Percentiles rank a stretch among this genome's conserved stretches.
Conservation (phyloP, 2,329 filamentous ascomycete genomes). For the Seiridium cupressi region DNA sequence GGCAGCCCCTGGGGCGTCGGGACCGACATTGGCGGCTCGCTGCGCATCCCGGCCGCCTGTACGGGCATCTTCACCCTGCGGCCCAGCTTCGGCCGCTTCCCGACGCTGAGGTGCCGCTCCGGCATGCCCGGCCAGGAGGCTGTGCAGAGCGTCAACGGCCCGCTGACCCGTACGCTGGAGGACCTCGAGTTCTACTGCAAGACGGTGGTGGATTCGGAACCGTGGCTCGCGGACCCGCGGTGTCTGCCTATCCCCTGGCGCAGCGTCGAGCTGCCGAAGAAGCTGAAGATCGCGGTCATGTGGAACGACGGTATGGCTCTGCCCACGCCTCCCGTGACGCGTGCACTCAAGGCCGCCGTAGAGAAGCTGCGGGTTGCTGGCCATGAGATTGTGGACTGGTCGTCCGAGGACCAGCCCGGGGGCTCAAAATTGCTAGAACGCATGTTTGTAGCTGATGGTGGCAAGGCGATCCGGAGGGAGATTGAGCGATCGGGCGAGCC, state of each 20-base stretch:
- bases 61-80: constrained; percentile 26
- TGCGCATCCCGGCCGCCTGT: constrained; percentile 31
- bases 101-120: constrained; percentile 50
- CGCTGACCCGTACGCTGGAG: constrained; percentile 53
- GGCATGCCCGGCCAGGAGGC: constrained; percentile 66
- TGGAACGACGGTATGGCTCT: constrained; percentile 63
- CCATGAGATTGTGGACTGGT: constrained; percentile 53
- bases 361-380: constrained; percentile 41
- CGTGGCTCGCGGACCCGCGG: constrained; percentile 58
- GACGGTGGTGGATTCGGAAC: constrained; percentile 46
- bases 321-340: constrained; percentile 63
- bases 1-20: constrained; percentile 56
- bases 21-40: constrained; percentile 30
- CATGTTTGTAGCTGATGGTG: constrained; percentile 50
- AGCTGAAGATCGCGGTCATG: constrained; percentile 58
- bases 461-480: constrained; percentile 35
- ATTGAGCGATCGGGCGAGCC: constrained; percentile 41
- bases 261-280: constrained; percentile 27
- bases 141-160: constrained; percentile 62
- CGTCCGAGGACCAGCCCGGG: constrained; percentile 39
- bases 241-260: constrained; percentile 60
- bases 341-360: constrained; percentile 49
- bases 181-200: constrained; percentile 56
- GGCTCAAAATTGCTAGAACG: constrained; percentile 36
- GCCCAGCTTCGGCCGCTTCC: constrained; percentile 56